A percentile compares a stretch with the other conserved stretches of the same genome.
Conservation (phyloP, 331 rosid species). For the Quercus lobata region DNA sequence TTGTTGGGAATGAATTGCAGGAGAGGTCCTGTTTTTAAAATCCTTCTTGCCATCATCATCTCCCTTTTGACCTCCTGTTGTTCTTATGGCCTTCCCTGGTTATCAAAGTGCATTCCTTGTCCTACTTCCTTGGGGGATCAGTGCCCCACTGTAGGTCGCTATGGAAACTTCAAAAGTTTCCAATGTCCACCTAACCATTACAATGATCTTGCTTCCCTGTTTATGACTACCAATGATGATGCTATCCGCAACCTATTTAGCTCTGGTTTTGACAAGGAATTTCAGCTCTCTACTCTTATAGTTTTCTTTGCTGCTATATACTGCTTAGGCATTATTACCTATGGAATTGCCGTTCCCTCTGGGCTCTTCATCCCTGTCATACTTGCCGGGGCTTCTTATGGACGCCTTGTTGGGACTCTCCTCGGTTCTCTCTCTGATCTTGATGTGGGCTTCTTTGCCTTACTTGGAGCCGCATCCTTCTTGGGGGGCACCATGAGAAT, state of each 20-base stretch:
- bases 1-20: constrained; percentile 36
- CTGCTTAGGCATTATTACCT: constrained; percentile 60
- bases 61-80: constrained; percentile 59
- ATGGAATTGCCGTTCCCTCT: constrained; percentile 75
- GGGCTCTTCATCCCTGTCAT: constrained; percentile 80
- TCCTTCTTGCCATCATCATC: constrained; percentile 39
- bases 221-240: constrained; percentile 71
- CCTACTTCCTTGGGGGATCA: constrained; percentile 34
- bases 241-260: constrained; percentile 60
- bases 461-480: constrained; percentile 82
- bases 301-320: constrained; percentile 50
- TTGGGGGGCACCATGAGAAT: constrained; percentile 85
- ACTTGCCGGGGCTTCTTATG: constrained; percentile 76
- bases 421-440: constrained; percentile 41
- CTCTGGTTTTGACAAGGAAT: constrained; percentile 33
- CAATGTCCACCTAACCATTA: constrained; percentile 54
- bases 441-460: constrained; percentile 55
- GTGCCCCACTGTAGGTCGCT: constrained; percentile 53
- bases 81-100: constrained; percentile 71
- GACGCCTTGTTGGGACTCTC: constrained; percentile 53
- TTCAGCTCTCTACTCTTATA: constrained; percentile 48
- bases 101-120: constrained; percentile 59
- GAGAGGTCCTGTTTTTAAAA: constrained; percentile 45
- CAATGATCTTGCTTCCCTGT: constrained; percentile 46
- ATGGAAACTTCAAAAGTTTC: constrained; percentile 52